Conservation (phyloP, 345 rosid species). For the Eutrema yunnanense region DNA sequence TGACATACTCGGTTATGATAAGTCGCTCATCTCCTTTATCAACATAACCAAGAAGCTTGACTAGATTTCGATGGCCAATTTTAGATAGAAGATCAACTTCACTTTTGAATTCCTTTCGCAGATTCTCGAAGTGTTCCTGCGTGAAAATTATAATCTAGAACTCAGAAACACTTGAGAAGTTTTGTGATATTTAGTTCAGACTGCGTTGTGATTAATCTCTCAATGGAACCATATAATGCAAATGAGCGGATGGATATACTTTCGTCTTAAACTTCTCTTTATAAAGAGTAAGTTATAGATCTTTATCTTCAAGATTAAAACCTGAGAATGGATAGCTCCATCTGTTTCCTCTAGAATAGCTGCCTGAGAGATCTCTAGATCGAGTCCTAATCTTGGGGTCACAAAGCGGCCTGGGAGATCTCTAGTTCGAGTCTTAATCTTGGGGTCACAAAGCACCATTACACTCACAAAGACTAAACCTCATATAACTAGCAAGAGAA, state of each 20-base stretch:
- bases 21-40: constrained; percentile 83
- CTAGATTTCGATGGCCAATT: constrained; percentile 85
- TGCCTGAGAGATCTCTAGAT: neutral
- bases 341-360: neutral
- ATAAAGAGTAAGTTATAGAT: neutral
- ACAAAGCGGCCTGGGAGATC: neutral
- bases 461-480: neutral
- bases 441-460: neutral
- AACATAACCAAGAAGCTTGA: constrained; percentile 84
- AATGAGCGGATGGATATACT: neutral
- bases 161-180: neutral
- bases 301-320: neutral
- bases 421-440: neutral
- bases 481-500: neutral
- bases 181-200: neutral
- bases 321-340: neutral
- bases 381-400: neutral
- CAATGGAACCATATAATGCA: neutral
- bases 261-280: neutral
- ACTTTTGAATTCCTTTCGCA: constrained; percentile 78
- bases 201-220: neutral
- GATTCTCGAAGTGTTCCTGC: constrained; percentile 68
- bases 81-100: constrained; percentile 91
- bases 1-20: constrained; percentile 82
- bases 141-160: neutral